These are phyloP conservation scores for Paraglomus brasilianum DNA, from an alignment of 192 early-diverging fungal species.

Conservation along the genomic window DNA sequence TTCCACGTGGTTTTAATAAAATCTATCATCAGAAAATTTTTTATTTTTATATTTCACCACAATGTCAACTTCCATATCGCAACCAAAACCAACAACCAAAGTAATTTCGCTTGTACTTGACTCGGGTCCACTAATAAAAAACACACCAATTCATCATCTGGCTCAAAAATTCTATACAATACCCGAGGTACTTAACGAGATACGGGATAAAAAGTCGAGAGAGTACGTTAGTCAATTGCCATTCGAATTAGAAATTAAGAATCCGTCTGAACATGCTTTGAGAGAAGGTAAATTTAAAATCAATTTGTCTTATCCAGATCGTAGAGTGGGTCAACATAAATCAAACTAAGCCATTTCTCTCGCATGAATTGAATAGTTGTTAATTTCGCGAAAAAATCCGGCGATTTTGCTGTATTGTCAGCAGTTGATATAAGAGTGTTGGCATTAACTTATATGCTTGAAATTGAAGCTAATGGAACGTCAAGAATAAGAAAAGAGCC, in stretches of 20 bases:
- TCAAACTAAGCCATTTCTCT: too few species aligned
- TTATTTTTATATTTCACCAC: too few species aligned
- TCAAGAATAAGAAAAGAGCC: constrained; percentile 72
- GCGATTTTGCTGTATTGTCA: constrained; percentile 82
- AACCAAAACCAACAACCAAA: neutral
- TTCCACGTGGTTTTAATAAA: too few species aligned
- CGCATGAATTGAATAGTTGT: constrained; percentile 51
- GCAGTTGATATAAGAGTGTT: constrained; percentile 85
- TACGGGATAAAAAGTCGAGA: constrained; percentile 72
- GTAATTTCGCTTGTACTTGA: constrained; percentile 58
- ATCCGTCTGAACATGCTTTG: constrained; percentile 65
- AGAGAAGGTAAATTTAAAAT: constrained; percentile 46
- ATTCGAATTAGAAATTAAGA: constrained; percentile 60
- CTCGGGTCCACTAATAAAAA: constrained; percentile 74
- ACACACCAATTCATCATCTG: constrained; percentile 53
- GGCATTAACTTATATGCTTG: constrained; percentile 86
- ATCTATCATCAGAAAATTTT: too few species aligned
- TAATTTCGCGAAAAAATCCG: constrained; percentile 86
- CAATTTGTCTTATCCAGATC: neutral
- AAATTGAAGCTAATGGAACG: constrained; percentile 74
- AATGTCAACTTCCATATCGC: too few species aligned
- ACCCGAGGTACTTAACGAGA: constrained; percentile 84
- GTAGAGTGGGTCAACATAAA: neutral
- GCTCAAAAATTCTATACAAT: constrained; percentile 79
- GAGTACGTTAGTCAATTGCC: constrained; percentile 58